These are phyloP conservation scores for Chaetomium strumarium DNA, from an alignment of 2,329 filamentous ascomycete genomes.

Conservation along the genomic window DNA sequence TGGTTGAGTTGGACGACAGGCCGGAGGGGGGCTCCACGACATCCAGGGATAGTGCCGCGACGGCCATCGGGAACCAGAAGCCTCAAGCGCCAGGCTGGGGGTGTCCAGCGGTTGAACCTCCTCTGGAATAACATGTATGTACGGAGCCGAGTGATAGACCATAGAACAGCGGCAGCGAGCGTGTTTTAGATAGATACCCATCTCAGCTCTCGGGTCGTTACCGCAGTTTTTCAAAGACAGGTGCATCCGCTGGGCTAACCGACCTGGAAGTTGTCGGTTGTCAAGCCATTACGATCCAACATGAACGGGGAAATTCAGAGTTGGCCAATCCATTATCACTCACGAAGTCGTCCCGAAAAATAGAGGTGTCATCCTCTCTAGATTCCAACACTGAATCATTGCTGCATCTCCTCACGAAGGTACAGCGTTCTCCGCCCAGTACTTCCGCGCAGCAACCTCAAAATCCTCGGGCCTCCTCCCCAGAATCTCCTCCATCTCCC, in stretches of 20 bases:
- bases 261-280: too few relatives aligned
- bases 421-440: neutral
- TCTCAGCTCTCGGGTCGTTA: too few relatives aligned
- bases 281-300: too few relatives aligned
- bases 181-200: neutral
- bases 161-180: neutral
- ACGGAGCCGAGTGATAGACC: too few relatives aligned
- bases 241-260: too few relatives aligned
- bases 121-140: neutral
- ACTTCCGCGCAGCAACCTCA: slow-evolving; percentile 27
- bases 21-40: neutral
- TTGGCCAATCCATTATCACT: too few relatives aligned
- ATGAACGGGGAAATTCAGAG: too few relatives aligned
- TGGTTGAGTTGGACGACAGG: neutral
- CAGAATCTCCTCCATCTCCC: slow-evolving; percentile 34
- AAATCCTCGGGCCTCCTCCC: slow-evolving; percentile 39
- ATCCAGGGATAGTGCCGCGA: neutral
- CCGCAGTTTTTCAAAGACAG: too few relatives aligned
- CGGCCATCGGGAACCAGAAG: neutral
- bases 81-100: neutral
- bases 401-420: too few relatives aligned
- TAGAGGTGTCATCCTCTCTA: too few relatives aligned
- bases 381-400: too few relatives aligned
- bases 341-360: too few relatives aligned
- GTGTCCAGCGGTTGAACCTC: neutral